These are phyloP conservation scores for Penicillium lividum DNA, from an alignment of 495 filamentous ascomycete species.

Conservation along the genomic window DNA sequence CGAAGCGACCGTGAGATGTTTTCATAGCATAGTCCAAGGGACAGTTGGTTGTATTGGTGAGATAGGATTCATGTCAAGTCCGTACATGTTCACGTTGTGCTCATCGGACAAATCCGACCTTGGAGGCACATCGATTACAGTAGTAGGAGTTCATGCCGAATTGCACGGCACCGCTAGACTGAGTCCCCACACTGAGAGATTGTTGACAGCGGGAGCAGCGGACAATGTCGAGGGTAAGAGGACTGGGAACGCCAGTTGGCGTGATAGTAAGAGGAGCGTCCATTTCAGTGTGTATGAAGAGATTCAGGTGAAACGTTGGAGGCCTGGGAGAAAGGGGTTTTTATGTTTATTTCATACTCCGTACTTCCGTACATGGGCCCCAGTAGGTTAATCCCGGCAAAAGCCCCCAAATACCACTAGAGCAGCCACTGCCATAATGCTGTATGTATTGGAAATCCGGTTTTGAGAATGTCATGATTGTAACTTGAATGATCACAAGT, in stretches of 20 bases:
- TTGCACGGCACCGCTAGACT: constrained; percentile 59
- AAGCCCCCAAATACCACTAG: not conserved
- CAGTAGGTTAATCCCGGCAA: constrained; percentile 1
- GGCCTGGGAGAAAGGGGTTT: constrained; percentile 5
- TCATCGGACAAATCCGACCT: constrained; percentile 70
- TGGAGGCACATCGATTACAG: constrained; percentile 70
- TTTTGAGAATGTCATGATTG: not conserved
- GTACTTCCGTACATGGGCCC: not conserved
- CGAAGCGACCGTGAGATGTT: not conserved
- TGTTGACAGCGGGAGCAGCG: constrained; percentile 54
- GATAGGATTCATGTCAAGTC: not conserved
- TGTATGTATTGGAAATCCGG: not conserved
- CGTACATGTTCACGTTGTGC: not conserved
- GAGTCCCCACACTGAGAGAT: constrained; percentile 44
- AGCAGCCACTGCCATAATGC: not conserved
- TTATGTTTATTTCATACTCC: not conserved
- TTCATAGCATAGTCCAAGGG: not conserved
- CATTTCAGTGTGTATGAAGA: not conserved
- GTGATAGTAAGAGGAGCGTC: not conserved
- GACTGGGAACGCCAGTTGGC: constrained; percentile 16
- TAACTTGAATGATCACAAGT: not conserved
- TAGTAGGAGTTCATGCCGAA: constrained; percentile 81
- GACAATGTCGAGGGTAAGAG: constrained; percentile 39
- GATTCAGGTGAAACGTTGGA: no score
- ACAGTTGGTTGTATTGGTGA: not conserved